These are phyloP conservation scores for Anastatica hierochuntica DNA, from an alignment of 345 rosid species.

Conservation along the genomic window DNA sequence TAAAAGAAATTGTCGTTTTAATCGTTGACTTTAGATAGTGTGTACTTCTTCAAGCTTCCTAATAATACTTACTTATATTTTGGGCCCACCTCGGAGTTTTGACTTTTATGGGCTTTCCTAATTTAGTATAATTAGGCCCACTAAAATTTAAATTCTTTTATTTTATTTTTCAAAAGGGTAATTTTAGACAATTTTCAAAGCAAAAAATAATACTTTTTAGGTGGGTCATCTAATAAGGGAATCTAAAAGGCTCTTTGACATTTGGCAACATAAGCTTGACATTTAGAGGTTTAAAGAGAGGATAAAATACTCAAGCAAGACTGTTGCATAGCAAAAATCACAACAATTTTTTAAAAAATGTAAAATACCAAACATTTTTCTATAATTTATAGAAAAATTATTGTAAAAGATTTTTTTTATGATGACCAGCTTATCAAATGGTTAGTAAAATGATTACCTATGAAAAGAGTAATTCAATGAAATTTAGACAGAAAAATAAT, in stretches of 20 bases:
- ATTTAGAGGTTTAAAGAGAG: not conserved
- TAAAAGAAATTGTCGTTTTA: not conserved
- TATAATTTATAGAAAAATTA: not conserved
- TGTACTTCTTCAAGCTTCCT: not conserved
- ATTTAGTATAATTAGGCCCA: not conserved
- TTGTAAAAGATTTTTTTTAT: too few species aligned
- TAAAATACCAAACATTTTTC: too few species aligned
- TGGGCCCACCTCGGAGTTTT: not conserved
- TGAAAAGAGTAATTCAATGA: too few species aligned
- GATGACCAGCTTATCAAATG: too few species aligned
- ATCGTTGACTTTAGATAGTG: slow-evolving; percentile 9
- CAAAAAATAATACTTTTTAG: not conserved
- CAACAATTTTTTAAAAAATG: too few species aligned
- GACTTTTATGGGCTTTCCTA: not conserved
- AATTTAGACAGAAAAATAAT: too few species aligned
- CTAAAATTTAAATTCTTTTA: too few species aligned
- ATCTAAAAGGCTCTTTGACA: too few species aligned
- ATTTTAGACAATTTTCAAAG: not conserved
- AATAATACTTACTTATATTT: too few species aligned
- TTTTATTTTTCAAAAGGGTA: too few species aligned
- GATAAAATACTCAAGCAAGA: slow-evolving; percentile 10
- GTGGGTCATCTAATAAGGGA: too few species aligned
- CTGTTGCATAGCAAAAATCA: slow-evolving; percentile 12
- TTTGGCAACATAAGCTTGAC: slow-evolving; percentile 7
- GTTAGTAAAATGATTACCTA: too few species aligned